A percentile compares a stretch with the other conserved stretches of the same genome.
Evolutionary conservation across 2,329 filamentous ascomycete genomes (phyloP).

Genomic region (Aspergillus niger): DNA sequence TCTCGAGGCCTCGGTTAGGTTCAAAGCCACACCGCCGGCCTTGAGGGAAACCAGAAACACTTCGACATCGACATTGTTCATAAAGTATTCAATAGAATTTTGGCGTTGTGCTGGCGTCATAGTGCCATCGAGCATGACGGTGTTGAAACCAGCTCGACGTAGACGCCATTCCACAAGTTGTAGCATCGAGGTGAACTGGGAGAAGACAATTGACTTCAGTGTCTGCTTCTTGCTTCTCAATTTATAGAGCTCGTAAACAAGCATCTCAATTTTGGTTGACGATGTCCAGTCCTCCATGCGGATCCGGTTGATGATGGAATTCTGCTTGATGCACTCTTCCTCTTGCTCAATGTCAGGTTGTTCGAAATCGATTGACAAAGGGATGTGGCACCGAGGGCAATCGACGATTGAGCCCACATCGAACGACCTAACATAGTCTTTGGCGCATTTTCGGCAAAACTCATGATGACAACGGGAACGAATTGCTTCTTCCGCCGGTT

Average conservation of each 20-base stretch:
- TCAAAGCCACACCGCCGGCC: conserved; percentile 91
- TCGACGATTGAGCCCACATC: conserved; percentile 60
- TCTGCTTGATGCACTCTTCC: conserved; percentile 83
- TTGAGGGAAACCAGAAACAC: conserved; percentile 96
- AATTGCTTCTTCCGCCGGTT: conserved; percentile 91
- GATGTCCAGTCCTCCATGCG: conserved; percentile 99
- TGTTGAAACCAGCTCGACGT: conserved; percentile 93
- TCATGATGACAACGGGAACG: conserved; percentile 91
- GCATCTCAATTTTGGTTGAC: conserved; percentile 95
- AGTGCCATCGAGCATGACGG: conserved; percentile 95
- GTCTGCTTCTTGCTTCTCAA: conserved; percentile 89
- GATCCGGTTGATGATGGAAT: conserved; percentile 96
- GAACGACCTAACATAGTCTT: conserved; percentile 76
- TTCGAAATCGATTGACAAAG: conserved; percentile 86
- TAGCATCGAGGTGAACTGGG: conserved; percentile 95
- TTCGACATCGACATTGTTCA: conserved; percentile 91
- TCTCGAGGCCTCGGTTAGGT: conserved; percentile 88
- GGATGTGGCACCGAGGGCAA: conserved; percentile 90
- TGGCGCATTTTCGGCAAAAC: conserved; percentile 80
- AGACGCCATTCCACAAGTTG: conserved; percentile 97
- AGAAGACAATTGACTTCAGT: conserved; percentile 96
- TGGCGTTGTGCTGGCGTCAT: conserved; percentile 95
- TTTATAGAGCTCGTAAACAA: conserved; percentile 91
- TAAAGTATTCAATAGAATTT: conserved; percentile 92
- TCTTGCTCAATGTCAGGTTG: conserved; percentile 95